These are phyloP conservation scores for Cornus kousa DNA, from an alignment of 148 eudicot species.

Conservation along the genomic window DNA sequence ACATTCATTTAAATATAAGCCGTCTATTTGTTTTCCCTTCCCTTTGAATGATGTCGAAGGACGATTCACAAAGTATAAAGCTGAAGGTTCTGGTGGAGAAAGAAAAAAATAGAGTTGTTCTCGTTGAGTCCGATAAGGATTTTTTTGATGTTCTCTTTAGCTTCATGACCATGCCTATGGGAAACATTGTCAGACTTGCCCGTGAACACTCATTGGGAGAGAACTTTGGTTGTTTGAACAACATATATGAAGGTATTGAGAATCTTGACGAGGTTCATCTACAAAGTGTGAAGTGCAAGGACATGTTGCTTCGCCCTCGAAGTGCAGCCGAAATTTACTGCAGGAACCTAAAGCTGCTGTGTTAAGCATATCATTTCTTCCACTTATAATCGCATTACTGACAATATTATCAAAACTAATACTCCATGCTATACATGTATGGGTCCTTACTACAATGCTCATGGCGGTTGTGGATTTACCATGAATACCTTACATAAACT, in stretches of 20 bases:
- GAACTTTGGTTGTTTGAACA: constrained; percentile 17
- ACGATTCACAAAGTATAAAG: neutral
- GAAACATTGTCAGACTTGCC: neutral
- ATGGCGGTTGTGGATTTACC: neutral
- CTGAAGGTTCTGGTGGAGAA: constrained; percentile 18
- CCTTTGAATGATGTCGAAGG: no score
- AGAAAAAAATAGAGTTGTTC: constrained; percentile 10
- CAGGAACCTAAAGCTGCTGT: no score
- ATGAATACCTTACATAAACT: neutral
- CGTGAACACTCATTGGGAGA: constrained; percentile 1
- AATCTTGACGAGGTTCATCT: constrained; percentile 10
- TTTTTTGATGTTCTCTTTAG: constrained; percentile 17
- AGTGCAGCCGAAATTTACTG: constrained; percentile 15
- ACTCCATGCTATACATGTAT: no score
- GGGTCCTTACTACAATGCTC: neutral
- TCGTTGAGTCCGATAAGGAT: constrained; percentile 14
- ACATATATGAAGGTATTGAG: constrained; percentile 11
- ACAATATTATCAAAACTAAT: no score
- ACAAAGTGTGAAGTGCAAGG: neutral
- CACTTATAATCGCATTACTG: no score
- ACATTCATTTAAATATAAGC: no score
- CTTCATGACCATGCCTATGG: constrained; percentile 16
- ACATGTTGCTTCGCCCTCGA: constrained; percentile 16
- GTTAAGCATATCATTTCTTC: no score
- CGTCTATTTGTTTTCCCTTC: no score